Conservation (phyloP, 805 yeast species). For the Monosporozyma yasuniensis region DNA sequence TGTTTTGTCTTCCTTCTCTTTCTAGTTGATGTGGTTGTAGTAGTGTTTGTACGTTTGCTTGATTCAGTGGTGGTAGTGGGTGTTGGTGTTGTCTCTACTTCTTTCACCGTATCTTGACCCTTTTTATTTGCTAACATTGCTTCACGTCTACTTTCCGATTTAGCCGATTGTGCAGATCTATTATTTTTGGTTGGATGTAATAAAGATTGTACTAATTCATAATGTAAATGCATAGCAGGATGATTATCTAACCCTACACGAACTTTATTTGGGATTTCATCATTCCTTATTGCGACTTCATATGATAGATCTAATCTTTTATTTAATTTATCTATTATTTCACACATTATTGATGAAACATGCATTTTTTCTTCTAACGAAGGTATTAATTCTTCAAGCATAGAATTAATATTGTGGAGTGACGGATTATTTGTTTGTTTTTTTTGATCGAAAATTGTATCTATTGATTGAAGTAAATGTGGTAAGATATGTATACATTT, state of each 20-base stretch:
- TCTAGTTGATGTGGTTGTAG: not conserved
- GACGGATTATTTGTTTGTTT: slow-evolving; percentile 15
- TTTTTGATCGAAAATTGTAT: slow-evolving; percentile 9
- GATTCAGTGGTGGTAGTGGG: not conserved
- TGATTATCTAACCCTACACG: slow-evolving; percentile 76
- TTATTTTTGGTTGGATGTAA: slow-evolving; percentile 6
- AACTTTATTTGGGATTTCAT: slow-evolving; percentile 72
- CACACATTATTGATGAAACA: slow-evolving; percentile 86
- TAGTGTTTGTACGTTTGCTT: not conserved
- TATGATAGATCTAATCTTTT: slow-evolving; percentile 72
- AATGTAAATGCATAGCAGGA: slow-evolving; percentile 63
- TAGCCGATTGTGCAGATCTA: slow-evolving; percentile 59
- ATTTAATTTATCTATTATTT: slow-evolving; percentile 58
- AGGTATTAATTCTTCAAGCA: slow-evolving; percentile 67
- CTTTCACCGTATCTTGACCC: slow-evolving; percentile 9
- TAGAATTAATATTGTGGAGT: slow-evolving; percentile 30
- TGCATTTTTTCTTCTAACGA: slow-evolving; percentile 96
- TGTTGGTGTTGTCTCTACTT: slow-evolving; percentile 8
- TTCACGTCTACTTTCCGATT: slow-evolving; percentile 82
- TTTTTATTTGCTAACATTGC: slow-evolving; percentile 72
- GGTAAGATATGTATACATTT: slow-evolving; percentile 77
- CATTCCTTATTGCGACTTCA: slow-evolving; percentile 55
- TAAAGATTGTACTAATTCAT: slow-evolving; percentile 27
- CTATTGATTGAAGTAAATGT: slow-evolving; percentile 38
- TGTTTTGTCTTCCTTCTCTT: slow-evolving; percentile 1